Conservation (phyloP, 306 rosid species). For the Senna siamea region DNA sequence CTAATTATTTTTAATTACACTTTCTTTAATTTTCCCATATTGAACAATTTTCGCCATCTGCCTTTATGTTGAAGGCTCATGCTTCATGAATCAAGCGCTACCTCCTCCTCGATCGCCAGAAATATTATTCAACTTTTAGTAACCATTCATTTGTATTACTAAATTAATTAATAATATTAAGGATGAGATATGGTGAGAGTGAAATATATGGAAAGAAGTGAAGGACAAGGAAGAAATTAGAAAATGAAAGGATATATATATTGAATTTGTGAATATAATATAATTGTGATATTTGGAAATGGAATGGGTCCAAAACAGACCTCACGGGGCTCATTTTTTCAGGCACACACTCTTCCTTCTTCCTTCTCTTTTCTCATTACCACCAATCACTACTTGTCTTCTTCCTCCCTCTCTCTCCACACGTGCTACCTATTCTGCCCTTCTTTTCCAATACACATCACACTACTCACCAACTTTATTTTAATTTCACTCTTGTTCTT, state of each 20-base stretch:
- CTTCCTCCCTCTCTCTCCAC: constrained; percentile 67
- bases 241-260: constrained; percentile 55
- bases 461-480: neutral
- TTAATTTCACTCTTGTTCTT: neutral
- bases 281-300: constrained; percentile 53
- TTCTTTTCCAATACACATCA: constrained; percentile 30
- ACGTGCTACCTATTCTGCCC: constrained; percentile 60
- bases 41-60: neutral
- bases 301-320: constrained; percentile 95
- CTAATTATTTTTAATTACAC: neutral
- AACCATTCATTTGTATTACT: too few species aligned
- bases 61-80: neutral
- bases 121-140: too few species aligned
- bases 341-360: constrained; percentile 24
- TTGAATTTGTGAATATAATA: constrained; percentile 53
- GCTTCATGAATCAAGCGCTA: neutral
- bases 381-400: constrained; percentile 37
- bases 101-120: too few species aligned
- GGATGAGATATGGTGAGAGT: too few species aligned
- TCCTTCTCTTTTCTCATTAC: constrained; percentile 37
- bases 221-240: constrained; percentile 62
- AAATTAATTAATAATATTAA: too few species aligned
- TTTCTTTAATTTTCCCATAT: too few species aligned
- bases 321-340: constrained; percentile 83
- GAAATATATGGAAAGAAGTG: constrained; percentile 94